Base-by-base conservation (phyloP, 2,329 filamentous ascomycete genomes). In the Apiospora hydei region DNA sequence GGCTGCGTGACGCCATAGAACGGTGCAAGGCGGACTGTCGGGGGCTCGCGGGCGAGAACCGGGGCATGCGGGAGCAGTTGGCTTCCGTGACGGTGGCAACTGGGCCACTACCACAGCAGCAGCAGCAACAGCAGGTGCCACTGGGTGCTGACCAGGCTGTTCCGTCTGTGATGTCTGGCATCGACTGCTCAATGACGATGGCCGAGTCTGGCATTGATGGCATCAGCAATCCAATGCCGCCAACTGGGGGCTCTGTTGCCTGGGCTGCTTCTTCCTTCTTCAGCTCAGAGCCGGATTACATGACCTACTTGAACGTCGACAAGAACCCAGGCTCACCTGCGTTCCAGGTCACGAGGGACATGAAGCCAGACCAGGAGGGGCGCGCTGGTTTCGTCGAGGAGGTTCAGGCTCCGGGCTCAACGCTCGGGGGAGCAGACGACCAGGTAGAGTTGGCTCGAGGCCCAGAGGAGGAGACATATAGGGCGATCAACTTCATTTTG, bases 401-500 rank as follows among this genome's bases (percentile, higher is more conserved):
- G 14, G 8, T 14, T 61, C 14, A 14, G 2, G 6, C 16, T 34
- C 26, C 7, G 4, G 30, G 30, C 38, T 7, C 4, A 38, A 21
- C 16, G 53, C 34, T 34, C 4, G 53, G 10, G 30, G 16, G 21
- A 18, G 18, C 30, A 14, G 49, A 13, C n/a, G n/a, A 51, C n/a
- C n/a, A 24, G 11, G 30, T 14, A 38, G 8, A 38, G 18, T 6
- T 38, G 30, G 53, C 7, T 8, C 30, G 18, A n/a, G 3, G 7
- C 30, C 11, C 8, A 11, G 34, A 10, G 0, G 78, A 79, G 4
- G 82, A 88, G 75, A 85, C 84, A 44, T 83, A 85, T 57, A 79
- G 81, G 61, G 85, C 82, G 24, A 83, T 89, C 74, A 88, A 89
- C 78, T 88, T 89, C 70, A 87, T 89, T 71, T 80, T 89, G 30